These are phyloP conservation scores for Mycena indigotica DNA, from an alignment of 768 basidiomycete species.

Conservation along the genomic window DNA sequence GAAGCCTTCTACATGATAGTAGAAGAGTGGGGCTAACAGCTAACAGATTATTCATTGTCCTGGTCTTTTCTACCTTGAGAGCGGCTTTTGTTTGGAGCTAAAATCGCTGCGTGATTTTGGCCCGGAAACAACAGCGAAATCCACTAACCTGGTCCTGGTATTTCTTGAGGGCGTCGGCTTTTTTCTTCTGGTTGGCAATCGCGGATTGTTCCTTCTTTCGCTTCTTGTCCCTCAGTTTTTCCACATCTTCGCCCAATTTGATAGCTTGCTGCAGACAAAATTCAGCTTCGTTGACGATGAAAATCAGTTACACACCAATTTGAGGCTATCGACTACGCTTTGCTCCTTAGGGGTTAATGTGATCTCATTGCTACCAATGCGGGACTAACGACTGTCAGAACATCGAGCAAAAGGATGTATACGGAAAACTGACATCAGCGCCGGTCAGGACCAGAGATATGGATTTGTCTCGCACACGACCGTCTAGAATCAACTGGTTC, in stretches of 20 bases:
- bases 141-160: not conserved
- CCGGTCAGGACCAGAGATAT: conserved; percentile 18
- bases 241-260: conserved; percentile 2
- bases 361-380: conserved; percentile 17
- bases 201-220: conserved; percentile 10
- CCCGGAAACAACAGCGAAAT: not conserved
- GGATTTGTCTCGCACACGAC: conserved; percentile 12
- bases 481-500: conserved; percentile 14
- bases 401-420: not conserved
- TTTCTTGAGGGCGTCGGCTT: not conserved
- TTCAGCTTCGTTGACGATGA: not conserved
- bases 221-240: conserved; percentile 8
- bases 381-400: not conserved
- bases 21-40: conserved; percentile 12
- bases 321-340: conserved; percentile 3
- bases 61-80: not conserved
- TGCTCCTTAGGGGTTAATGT: conserved; percentile 4
- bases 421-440: conserved; percentile 13
- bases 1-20: too few relatives aligned
- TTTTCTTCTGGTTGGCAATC: not conserved
- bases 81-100: not conserved
- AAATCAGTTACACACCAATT: not conserved
- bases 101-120: not conserved
- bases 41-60: conserved; percentile 8
- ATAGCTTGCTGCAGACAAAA: conserved; percentile 6